Conservation (phyloP, 768 basidiomycete genomes). For the Pleurotus sapidus region DNA sequence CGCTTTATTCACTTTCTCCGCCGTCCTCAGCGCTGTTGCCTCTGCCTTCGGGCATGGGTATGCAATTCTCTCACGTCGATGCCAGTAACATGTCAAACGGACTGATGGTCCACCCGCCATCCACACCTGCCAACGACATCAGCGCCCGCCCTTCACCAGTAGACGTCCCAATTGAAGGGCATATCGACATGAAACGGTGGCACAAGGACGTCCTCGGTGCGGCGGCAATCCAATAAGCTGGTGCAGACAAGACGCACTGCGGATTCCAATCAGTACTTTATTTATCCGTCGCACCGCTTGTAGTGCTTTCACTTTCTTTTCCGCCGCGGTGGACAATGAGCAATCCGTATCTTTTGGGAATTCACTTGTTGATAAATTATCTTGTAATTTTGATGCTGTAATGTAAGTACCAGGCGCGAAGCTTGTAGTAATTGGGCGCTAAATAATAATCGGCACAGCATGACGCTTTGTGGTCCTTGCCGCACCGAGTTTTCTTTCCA, state of each 20-base stretch:
- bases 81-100: background rate
- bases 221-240: background rate
- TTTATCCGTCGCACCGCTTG: background rate
- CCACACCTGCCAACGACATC: background rate
- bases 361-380: background rate
- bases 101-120: background rate
- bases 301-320: background rate
- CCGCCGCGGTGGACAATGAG: background rate
- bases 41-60: background rate
- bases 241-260: background rate
- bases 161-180: background rate
- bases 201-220: slow-evolving; percentile 9
- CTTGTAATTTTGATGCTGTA: background rate
- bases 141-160: background rate
- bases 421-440: too few species aligned
- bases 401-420: background rate
- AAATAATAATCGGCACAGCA: too few species aligned
- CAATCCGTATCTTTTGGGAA: background rate
- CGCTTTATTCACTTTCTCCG: slow-evolving; percentile 19
- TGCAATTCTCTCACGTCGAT: background rate
- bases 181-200: slow-evolving; percentile 8
- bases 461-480: too few species aligned
- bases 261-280: background rate
- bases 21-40: slow-evolving; percentile 17
- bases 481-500: too few species aligned